Percentiles rank a stretch among this genome's conserved stretches.
phyloP scores from a whole-genome alignment of 2,329 filamentous ascomycete species.

The Calonectria pauciramosa region DNA sequence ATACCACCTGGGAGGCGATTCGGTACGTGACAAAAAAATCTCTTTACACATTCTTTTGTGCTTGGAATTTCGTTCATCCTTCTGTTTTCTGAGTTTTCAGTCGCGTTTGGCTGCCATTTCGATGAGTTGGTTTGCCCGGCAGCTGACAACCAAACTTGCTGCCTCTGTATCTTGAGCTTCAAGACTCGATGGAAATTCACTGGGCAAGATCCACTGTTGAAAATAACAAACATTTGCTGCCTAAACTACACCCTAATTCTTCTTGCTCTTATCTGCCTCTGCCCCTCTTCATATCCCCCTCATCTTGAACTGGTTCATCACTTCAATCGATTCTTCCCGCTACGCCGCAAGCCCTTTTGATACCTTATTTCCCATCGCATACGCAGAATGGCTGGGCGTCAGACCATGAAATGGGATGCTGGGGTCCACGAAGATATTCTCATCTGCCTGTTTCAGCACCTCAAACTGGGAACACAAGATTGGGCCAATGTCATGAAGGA shows the following conservation, averaged over 20 bases:
- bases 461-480: conserved; percentile 50
- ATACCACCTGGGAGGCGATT: conserved; percentile 60
- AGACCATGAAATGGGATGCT: conserved; percentile 57
- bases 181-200: background rate
- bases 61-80: conserved; percentile 1
- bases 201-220: background rate
- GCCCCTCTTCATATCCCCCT: conserved; percentile 17
- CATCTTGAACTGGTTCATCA: background rate
- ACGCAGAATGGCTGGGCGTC: conserved; percentile 46
- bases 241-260: conserved; percentile 17
- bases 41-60: background rate
- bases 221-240: background rate
- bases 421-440: conserved; percentile 61
- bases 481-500: conserved; percentile 55
- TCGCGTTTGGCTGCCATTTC: background rate
- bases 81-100: background rate
- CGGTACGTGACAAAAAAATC: conserved; percentile 54
- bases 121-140: background rate
- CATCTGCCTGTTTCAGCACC: conserved; percentile 54
- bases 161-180: background rate
- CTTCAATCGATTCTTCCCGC: background rate
- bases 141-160: background rate
- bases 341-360: conserved; percentile 2
- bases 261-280: background rate
- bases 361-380: background rate